Base-by-base conservation (phyloP, 495 filamentous ascomycete species). In the Parmelia sp. region DNA sequence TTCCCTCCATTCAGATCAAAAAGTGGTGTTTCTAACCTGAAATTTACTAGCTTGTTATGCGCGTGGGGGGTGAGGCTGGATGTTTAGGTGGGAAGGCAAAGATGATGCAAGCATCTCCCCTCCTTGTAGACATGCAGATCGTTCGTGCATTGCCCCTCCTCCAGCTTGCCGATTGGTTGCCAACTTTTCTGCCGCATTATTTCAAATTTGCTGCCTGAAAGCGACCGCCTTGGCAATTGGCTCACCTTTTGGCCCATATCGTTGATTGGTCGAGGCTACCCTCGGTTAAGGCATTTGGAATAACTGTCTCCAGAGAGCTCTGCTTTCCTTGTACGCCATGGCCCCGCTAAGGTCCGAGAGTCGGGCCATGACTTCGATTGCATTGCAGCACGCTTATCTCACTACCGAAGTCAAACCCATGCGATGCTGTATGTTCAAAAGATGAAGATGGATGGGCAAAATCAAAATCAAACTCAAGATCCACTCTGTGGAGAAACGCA, bases 21-120 rank as follows among this genome's bases (percentile, higher is more conserved):
- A 36, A 1, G 14, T 19, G 14, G 10, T 51, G 12, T 17, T 23
- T 39, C 23, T 56, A 42, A 56, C 36, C 45, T 23, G 17, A 62
- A 62, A 0, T 23, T 62, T 25, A 15, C 47, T 56, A 25, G 47
- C 47, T 62, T 17, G 29, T 21, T 21, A 33, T 55, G 29, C 51
- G 51, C 51, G 51, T 55, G 51, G 51, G 51, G 51, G 51, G 51
- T 33, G 51, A 55, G 51, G 51, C 51, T 55, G 51, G 51, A 21
- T 17, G 29, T 55, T 12, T 55, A 29, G 27, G 51, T 55, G 51
- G 51, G 51, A 17, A 55, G 19, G 29, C 29, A 6, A 55, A 29
- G 29, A 55, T 55, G 14, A 19, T 14, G 33, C 27, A 55, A 33
- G 51, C 7, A 33, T 14, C 27, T 55, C 5, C 29, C 17, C 15